Conservation (phyloP, 2,329 filamentous ascomycete species). For the Keithomyces neogunnii region DNA sequence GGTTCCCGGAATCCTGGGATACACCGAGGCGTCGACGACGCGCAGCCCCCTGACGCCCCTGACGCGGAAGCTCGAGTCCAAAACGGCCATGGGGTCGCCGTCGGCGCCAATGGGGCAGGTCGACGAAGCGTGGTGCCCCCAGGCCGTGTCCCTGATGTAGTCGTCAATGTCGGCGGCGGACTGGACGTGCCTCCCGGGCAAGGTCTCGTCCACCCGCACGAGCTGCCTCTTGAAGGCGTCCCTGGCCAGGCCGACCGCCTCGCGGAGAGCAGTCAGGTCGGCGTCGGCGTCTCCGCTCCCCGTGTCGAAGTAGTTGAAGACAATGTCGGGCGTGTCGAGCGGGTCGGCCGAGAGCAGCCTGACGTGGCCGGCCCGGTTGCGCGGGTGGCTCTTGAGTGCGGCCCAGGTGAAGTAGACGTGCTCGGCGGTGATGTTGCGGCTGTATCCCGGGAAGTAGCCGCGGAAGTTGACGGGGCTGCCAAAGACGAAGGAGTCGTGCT, state of each 20-base stretch:
- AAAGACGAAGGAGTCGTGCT: slow-evolving; percentile 22
- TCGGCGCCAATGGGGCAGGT: slow-evolving; percentile 47
- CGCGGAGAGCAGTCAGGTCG: slow-evolving; percentile 45
- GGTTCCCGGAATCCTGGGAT: slow-evolving; percentile 39
- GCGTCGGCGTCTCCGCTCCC: slow-evolving; percentile 37
- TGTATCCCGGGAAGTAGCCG: slow-evolving; percentile 20
- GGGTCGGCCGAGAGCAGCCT: slow-evolving; percentile 52
- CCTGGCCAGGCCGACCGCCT: slow-evolving; percentile 45
- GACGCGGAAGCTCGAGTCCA: slow-evolving; percentile 47
- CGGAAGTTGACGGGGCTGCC: slow-evolving; percentile 18
- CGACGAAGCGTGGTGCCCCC: slow-evolving; percentile 50
- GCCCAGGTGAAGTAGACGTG: slow-evolving; percentile 29
- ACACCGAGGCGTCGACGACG: slow-evolving; percentile 50
- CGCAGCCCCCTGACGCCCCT: slow-evolving; percentile 42
- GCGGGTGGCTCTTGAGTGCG: slow-evolving; percentile 51
- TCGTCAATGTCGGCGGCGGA: slow-evolving; percentile 33
- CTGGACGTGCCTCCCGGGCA: slow-evolving; percentile 29
- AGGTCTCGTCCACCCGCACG: slow-evolving; percentile 11
- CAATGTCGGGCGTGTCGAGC: slow-evolving; percentile 53
- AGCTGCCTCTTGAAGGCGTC: slow-evolving; percentile 22
- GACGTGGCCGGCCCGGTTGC: slow-evolving; percentile 55
- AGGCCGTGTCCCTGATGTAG: slow-evolving; percentile 38
- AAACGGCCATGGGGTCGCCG: slow-evolving; percentile 42
- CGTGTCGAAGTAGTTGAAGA: slow-evolving; percentile 51
- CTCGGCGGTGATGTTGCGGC: slow-evolving; percentile 8